phyloP scores from a whole-genome alignment of 345 rosid species.

The Eucalyptus rudis region DNA sequence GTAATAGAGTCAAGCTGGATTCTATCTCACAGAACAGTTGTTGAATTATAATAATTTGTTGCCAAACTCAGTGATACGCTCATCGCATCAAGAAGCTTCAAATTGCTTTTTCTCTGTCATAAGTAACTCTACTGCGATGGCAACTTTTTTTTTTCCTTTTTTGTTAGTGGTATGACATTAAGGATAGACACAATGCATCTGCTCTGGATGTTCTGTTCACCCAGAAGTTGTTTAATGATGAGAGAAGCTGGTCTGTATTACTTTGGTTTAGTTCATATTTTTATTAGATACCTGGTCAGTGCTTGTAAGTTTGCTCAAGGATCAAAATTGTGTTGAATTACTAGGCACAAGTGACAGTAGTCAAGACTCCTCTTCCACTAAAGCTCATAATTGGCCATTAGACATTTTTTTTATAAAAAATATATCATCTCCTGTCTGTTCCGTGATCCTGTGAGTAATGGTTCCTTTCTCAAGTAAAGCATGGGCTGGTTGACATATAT shows the following conservation, averaged over 20 bases:
- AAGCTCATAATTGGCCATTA: not conserved
- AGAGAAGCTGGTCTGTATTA: not conserved
- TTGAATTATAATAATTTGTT: not conserved
- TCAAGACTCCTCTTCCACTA: not conserved
- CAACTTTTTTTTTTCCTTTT: not conserved
- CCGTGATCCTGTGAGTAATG: not conserved
- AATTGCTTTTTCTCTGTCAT: not conserved
- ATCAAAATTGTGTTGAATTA: not conserved
- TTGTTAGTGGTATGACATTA: not conserved
- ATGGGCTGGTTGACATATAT: not conserved
- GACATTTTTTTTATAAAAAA: not conserved
- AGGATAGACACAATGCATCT: not conserved
- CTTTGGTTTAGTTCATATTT: not conserved
- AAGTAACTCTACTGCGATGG: not conserved
- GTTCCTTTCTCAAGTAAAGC: not conserved
- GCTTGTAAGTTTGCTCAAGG: not conserved
- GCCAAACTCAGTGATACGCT: not conserved
- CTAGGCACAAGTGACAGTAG: not conserved
- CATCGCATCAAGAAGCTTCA: not conserved
- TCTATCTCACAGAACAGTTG: not conserved
- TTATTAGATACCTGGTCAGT: not conserved
- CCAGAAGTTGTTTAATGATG: not conserved
- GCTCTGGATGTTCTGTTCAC: not conserved
- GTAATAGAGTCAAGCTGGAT: not conserved
- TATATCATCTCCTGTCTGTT: not conserved